Evolutionary conservation across 2,329 filamentous ascomycete species (phyloP).

Genomic region (Cladosporium sp.): DNA sequence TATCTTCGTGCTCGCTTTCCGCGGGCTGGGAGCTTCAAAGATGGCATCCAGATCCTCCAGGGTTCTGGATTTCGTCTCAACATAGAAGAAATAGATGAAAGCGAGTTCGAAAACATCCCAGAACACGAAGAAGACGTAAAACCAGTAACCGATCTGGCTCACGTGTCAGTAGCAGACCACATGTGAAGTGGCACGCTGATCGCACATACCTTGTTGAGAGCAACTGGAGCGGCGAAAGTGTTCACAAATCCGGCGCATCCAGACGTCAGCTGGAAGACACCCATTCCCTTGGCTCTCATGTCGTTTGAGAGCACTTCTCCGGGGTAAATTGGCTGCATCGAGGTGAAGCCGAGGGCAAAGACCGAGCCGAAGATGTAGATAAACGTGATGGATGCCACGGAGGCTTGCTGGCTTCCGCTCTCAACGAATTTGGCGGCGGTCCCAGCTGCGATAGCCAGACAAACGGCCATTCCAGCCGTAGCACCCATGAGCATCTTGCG

Average conservation of each 20-base stretch:
- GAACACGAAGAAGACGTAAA: constrained; percentile 23
- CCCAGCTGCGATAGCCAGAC: constrained; percentile 1
- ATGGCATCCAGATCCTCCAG: constrained; percentile 47
- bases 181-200: not conserved
- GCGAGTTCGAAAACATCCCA: constrained; percentile 31
- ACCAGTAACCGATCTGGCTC: constrained; percentile 18
- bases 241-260: constrained; percentile 43
- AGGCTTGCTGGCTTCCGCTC: constrained; percentile 30
- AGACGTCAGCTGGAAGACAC: constrained; percentile 34
- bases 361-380: constrained; percentile 40
- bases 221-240: constrained; percentile 22
- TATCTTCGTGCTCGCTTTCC: not conserved
- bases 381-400: constrained; percentile 36
- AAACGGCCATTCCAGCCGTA: constrained; percentile 1
- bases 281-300: constrained; percentile 33
- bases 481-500: constrained; percentile 13
- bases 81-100: constrained; percentile 33
- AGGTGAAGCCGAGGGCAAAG: constrained; percentile 29
- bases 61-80: constrained; percentile 39
- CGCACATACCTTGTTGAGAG: constrained; percentile 15
- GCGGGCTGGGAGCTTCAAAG: constrained; percentile 40
- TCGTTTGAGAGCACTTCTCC: constrained; percentile 39
- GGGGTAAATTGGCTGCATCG: constrained; percentile 38
- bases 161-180: not conserved
- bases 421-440: constrained; percentile 24